These are phyloP conservation scores for Heteromeles arbutifolia DNA, from an alignment of 306 rosid genomes.

Conservation along the genomic window DNA sequence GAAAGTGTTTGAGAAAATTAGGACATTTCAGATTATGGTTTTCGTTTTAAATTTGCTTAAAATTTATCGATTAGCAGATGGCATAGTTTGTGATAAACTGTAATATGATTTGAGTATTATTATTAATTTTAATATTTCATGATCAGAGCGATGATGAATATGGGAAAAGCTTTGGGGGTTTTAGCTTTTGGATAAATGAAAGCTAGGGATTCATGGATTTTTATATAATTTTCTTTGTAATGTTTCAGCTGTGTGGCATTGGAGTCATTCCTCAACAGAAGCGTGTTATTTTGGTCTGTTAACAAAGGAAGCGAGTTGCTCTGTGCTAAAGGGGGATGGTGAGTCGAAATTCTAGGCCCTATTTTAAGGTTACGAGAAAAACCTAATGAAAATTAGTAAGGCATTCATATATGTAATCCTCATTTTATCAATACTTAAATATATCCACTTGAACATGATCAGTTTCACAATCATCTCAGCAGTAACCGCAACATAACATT, in stretches of 20 bases:
- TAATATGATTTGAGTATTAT: not conserved
- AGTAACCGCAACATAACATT: no score
- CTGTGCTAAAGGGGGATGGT: conserved; percentile 83
- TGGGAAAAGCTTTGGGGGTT: not conserved
- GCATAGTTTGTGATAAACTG: not conserved
- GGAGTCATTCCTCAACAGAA: conserved; percentile 54
- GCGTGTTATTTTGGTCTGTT: conserved; percentile 59
- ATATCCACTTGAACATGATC: no score
- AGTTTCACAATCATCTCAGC: no score
- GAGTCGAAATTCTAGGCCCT: conserved; percentile 15
- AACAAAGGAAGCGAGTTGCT: conserved; percentile 61
- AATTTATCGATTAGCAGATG: no score
- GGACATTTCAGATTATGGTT: not conserved
- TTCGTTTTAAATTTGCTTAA: no score
- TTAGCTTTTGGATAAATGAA: not conserved
- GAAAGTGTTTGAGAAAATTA: not conserved
- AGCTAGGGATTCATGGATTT: not conserved
- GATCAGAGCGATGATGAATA: not conserved
- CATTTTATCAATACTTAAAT: no score
- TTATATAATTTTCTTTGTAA: not conserved
- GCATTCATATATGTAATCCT: no score
- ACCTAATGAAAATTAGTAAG: no score
- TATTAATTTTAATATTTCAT: not conserved
- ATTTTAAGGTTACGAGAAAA: not conserved
- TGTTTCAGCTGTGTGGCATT: conserved; percentile 50